These are phyloP conservation scores for Domatiomyces catenatus DNA, from an alignment of 2,329 filamentous ascomycete species.

Conservation along the genomic window DNA sequence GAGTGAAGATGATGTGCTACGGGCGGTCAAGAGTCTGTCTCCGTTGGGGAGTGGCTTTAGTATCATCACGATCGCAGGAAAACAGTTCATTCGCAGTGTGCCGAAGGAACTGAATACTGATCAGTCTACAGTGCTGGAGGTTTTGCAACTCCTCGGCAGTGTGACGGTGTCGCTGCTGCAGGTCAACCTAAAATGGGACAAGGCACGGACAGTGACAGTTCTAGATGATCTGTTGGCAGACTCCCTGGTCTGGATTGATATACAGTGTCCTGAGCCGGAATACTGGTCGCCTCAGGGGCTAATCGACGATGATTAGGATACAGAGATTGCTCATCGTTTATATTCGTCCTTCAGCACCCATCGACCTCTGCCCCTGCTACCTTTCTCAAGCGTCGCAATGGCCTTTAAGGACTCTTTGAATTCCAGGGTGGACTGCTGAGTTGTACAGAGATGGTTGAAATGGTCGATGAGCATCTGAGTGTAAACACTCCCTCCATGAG, in stretches of 20 bases:
- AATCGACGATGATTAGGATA: constrained; percentile 26
- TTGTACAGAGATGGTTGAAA: constrained; percentile 67
- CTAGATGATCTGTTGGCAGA: constrained; percentile 79
- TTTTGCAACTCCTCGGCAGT: constrained; percentile 75
- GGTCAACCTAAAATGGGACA: constrained; percentile 72
- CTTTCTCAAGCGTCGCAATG: constrained; percentile 56
- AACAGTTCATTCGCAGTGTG: constrained; percentile 77
- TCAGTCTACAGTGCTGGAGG: constrained; percentile 82
- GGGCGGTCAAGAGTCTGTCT: constrained; percentile 72
- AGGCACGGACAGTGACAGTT: constrained; percentile 70
- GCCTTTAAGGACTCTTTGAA: constrained; percentile 68
- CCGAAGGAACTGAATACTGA: constrained; percentile 92
- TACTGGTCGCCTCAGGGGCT: constrained; percentile 56
- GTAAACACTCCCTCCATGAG: constrained; percentile 62
- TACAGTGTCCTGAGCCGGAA: constrained; percentile 70
- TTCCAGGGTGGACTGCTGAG: constrained; percentile 51
- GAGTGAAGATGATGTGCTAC: constrained; percentile 81
- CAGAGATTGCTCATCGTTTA: constrained; percentile 10
- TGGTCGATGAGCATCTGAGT: constrained; percentile 81
- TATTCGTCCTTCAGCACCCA: constrained; percentile 48
- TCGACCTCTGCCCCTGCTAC: constrained; percentile 34
- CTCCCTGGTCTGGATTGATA: constrained; percentile 87
- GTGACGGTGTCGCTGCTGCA: constrained; percentile 81
- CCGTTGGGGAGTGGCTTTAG: constrained; percentile 81
- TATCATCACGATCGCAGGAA: constrained; percentile 67